Percentiles rank a stretch among this genome's conserved stretches.
Evolutionary conservation across 2,329 filamentous ascomycete genomes (phyloP).

Genomic region (Allantophomopsis cytisporea): DNA sequence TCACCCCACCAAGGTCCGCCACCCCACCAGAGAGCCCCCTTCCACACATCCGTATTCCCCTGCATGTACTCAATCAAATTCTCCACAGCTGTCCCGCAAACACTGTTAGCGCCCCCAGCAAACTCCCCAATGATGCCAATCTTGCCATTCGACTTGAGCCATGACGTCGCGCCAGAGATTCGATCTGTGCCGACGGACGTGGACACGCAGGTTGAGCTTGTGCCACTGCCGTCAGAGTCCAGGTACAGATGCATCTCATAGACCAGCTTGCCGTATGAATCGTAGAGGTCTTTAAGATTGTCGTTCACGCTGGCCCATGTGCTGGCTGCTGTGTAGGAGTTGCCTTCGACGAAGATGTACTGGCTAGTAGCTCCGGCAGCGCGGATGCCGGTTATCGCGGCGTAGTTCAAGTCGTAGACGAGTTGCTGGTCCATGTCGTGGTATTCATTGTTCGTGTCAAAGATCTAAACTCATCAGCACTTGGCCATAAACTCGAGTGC

Average conservation of each 20-base stretch:
- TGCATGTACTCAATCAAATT: constrained; percentile 31
- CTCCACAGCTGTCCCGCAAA: constrained; percentile 30
- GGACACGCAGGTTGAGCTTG: constrained; percentile 29
- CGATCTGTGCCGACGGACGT: constrained; percentile 34
- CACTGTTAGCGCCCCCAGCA: constrained; percentile 30
- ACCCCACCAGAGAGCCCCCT: constrained; percentile 34
- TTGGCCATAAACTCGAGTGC: constrained; percentile 8
- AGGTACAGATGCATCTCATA: constrained; percentile 49
- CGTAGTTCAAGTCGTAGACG: constrained; percentile 24
- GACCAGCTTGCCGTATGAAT: constrained; percentile 34
- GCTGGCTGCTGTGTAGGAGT: constrained; percentile 25
- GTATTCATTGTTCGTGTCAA: constrained; percentile 28
- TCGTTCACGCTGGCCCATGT: constrained; percentile 29
- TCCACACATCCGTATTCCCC: constrained; percentile 35
- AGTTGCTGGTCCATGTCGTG: constrained; percentile 21
- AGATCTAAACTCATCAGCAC: constrained; percentile 8
- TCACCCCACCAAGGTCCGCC: constrained; percentile 33
- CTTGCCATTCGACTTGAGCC: constrained; percentile 36
- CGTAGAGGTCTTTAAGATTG: constrained; percentile 30
- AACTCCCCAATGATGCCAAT: constrained; percentile 36
- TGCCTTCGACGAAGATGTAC: constrained; percentile 39
- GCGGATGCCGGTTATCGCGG: constrained; percentile 23
- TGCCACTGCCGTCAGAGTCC: constrained; percentile 35
- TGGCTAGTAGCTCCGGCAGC: constrained; percentile 26
- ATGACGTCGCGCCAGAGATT: constrained; percentile 31